phyloP scores from a whole-genome alignment of 2,329 filamentous ascomycete species.

The Colletotrichum melonis region DNA sequence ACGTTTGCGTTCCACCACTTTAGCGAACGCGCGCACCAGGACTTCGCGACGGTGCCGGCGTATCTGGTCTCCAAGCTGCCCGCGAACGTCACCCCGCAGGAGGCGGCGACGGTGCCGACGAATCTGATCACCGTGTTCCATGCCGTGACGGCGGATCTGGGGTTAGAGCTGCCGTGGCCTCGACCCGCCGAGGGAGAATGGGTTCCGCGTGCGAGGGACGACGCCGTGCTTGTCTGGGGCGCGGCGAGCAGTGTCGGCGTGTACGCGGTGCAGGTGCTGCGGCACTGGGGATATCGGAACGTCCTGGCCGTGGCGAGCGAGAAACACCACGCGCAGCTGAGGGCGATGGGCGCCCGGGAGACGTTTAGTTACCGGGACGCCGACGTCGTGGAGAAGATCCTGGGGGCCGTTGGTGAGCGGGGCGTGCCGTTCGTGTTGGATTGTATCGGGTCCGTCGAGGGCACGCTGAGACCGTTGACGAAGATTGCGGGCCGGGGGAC shows the following conservation, averaged over 20 bases:
- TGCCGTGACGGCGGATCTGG: constrained; percentile 59
- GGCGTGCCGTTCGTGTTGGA: constrained; percentile 62
- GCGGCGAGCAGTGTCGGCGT: constrained; percentile 64
- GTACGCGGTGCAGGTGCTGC: constrained; percentile 61
- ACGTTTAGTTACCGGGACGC: constrained; percentile 60
- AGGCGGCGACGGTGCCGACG: constrained; percentile 65
- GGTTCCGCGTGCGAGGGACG: constrained; percentile 46
- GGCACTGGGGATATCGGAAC: constrained; percentile 62
- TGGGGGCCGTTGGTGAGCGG: constrained; percentile 39
- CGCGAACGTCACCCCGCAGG: constrained; percentile 50
- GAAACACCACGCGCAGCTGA: constrained; percentile 56
- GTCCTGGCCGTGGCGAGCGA: constrained; percentile 60
- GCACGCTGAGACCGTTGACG: constrained; percentile 60
- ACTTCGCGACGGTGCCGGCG: constrained; percentile 63
- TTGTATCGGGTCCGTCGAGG: constrained; percentile 63
- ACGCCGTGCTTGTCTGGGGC: constrained; percentile 62
- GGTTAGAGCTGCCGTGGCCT: constrained; percentile 67
- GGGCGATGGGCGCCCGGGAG: constrained; percentile 53
- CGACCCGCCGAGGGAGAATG: constrained; percentile 51
- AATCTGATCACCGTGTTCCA: constrained; percentile 72
- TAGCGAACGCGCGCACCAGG: constrained; percentile 65
- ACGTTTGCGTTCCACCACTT: constrained; percentile 62
- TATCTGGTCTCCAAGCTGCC: constrained; percentile 61
- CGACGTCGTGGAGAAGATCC: constrained; percentile 49
- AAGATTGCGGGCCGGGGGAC: constrained; percentile 60